Evolutionary conservation across 305 asterid species (phyloP), one percentile per base, ranked within the genome.

Genomic region (Plantago rigida): DNA sequence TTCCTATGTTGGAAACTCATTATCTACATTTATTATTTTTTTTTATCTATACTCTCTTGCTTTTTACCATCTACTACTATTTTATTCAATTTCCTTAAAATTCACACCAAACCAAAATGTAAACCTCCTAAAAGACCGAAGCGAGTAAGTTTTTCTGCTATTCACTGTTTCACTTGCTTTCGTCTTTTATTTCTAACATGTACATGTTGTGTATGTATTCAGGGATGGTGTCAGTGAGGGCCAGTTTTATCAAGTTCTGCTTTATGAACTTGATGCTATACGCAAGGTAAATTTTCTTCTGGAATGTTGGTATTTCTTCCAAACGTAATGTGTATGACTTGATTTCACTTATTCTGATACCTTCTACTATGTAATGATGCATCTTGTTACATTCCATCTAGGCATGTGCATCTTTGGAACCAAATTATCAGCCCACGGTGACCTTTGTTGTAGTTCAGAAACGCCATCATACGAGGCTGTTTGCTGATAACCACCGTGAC

Each of bases 191-290:
- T 15, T 61, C 63, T 49, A 49, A 48, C 19, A 26, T 14, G 2
- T 54, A 12, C 24, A 10, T 47, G 56, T 31, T 60, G 56, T 50
- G 0, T 3, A 13, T 9, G 42, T 7, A 31, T 73, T 51, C 77
- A 93, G 97, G 72, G 99, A 93, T 78, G 97, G 99, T 22, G 99
- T 93, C 0, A 93, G 99, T 48, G 99, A 93, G 69, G 99, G 99
- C 13, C 99, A 93, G 67, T 89, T 94, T 69, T 87, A 89, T 69
- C 96, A 87, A 77, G 95, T 94, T 26, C 65, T 89, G 67, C 95
- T 87, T 19, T 80, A 70, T 64, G 99, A 89, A 64, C 96, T 89
- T 13, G 96, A 89, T 78, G 97, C 99, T 1, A 94, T 94, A 53
- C 88, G 97, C 24, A 87, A 84, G 94, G 99, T 87, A 22, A 22